Conservation (phyloP, 208 protist genomes). For the Herpetomonas tarakana region DNA sequence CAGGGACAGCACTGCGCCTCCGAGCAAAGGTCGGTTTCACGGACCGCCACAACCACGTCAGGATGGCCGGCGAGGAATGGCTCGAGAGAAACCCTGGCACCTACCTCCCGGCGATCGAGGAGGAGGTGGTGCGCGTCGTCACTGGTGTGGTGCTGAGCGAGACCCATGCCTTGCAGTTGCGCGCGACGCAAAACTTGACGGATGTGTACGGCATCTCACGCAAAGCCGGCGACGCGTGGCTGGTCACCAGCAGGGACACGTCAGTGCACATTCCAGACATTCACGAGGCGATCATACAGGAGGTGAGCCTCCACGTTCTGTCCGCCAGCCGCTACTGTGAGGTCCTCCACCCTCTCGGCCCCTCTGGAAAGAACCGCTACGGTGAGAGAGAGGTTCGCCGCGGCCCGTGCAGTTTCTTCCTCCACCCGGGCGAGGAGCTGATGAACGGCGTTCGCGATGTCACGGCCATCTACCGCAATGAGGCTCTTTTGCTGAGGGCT, state of each 20-base stretch:
- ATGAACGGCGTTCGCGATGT: constrained; percentile 79
- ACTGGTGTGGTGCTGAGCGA: constrained; percentile 77
- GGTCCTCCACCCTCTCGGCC: constrained; percentile 86
- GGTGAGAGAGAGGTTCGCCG: constrained; percentile 83
- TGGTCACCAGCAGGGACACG: constrained; percentile 82
- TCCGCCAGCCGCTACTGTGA: constrained; percentile 91
- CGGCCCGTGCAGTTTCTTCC: constrained; percentile 93
- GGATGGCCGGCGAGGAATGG: constrained; percentile 89
- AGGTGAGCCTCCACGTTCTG: constrained; percentile 80
- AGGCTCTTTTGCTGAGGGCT: constrained; percentile 94
- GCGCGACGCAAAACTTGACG: constrained; percentile 69
- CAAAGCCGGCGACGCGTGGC: constrained; percentile 78
- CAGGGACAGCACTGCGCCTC: constrained; percentile 88
- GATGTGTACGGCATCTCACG: constrained; percentile 80
- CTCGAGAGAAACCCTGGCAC: constrained; percentile 72
- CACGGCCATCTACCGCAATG: constrained; percentile 87
- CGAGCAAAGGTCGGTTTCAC: constrained; percentile 66
- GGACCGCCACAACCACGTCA: constrained; percentile 54
- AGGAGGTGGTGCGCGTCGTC: constrained; percentile 74
- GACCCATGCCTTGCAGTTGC: constrained; percentile 75
- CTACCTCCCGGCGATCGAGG: constrained; percentile 88
- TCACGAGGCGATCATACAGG: constrained; percentile 72
- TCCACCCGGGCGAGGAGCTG: constrained; percentile 93
- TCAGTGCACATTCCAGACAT: constrained; percentile 87
- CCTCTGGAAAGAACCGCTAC: constrained; percentile 59